A percentile compares a stretch with the other conserved stretches of the same genome.
Conservation (phyloP, 768 basidiomycete species). For the Galerina sulciceps region DNA sequence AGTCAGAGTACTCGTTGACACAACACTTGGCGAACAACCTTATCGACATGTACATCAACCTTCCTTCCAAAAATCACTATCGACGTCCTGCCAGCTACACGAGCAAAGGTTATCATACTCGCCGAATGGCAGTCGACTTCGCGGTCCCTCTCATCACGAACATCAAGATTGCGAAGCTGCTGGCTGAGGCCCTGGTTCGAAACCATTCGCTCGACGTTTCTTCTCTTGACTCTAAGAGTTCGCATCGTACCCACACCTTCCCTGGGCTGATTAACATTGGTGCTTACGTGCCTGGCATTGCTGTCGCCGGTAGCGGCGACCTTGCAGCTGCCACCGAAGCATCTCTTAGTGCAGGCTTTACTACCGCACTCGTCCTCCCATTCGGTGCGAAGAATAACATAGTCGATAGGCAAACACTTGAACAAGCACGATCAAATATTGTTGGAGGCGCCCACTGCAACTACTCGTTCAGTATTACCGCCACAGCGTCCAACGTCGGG, state of each 20-base stretch:
- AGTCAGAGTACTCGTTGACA: conserved; percentile 96
- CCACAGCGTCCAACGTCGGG: conserved; percentile 68
- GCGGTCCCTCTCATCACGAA: conserved; percentile 97
- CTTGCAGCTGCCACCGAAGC: conserved; percentile 75
- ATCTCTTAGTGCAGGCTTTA: conserved; percentile 89
- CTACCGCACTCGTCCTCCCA: conserved; percentile 80
- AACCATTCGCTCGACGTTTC: conserved; percentile 92
- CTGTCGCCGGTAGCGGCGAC: conserved; percentile 56
- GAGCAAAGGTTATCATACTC: conserved; percentile 95
- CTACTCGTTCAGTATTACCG: conserved; percentile 82
- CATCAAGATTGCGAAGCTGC: conserved; percentile 97
- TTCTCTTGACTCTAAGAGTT: conserved; percentile 91
- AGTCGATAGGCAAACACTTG: conserved; percentile 68
- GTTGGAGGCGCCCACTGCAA: conserved; percentile 79
- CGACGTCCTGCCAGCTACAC: conserved; percentile 96
- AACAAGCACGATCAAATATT: conserved; percentile 69
- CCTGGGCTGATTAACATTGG: conserved; percentile 91
- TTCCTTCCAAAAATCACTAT: conserved; percentile 97
- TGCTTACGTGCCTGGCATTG: conserved; percentile 81
- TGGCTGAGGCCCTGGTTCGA: conserved; percentile 90
- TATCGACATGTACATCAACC: conserved; percentile 99
- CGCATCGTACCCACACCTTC: conserved; percentile 87
- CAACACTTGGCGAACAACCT: conserved; percentile 96
- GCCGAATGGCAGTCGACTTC: conserved; percentile 99
- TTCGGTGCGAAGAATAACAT: conserved; percentile 65